Conservation (phyloP, 192 early-diverging fungal species). For the Cladochytrium replicatum region DNA sequence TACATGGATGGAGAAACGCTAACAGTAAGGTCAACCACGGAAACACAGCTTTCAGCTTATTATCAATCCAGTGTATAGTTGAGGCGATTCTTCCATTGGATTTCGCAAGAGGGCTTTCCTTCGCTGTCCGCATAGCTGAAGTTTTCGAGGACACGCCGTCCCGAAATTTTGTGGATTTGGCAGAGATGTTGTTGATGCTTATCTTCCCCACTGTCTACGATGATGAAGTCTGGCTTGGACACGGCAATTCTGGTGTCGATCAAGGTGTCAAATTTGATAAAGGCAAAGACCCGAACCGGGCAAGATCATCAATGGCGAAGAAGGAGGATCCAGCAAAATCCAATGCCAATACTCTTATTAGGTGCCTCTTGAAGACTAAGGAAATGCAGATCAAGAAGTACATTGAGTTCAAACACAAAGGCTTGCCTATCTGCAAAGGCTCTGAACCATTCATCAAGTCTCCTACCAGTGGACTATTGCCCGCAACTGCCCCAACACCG, state of each 20-base stretch:
- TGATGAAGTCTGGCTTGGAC: conserved; percentile 14
- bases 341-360: too few relatives aligned
- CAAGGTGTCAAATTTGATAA: not conserved
- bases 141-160: conserved; percentile 26
- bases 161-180: conserved; percentile 25
- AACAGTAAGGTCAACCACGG: conserved; percentile 10
- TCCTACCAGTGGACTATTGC: too few relatives aligned
- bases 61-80: conserved; percentile 22
- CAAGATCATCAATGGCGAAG: not conserved
- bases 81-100: conserved; percentile 30
- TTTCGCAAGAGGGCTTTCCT: conserved; percentile 23
- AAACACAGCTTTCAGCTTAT: not conserved
- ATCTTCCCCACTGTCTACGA: conserved; percentile 70
- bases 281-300: not conserved
- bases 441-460: too few relatives aligned
- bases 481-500: too few relatives aligned
- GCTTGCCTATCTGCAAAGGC: too few relatives aligned
- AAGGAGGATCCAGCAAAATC: conserved; percentile 1
- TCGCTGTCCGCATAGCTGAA: conserved; percentile 25
- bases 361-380: too few relatives aligned
- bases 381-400: not conserved
- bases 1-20: conserved; percentile 28
- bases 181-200: conserved; percentile 45
- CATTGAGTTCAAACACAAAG: not conserved
- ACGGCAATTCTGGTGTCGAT: not conserved